A percentile compares a stretch with the other conserved stretches of the same genome.
Conservation (phyloP, 441 rosid genomes). For the Erodium texanum region DNA sequence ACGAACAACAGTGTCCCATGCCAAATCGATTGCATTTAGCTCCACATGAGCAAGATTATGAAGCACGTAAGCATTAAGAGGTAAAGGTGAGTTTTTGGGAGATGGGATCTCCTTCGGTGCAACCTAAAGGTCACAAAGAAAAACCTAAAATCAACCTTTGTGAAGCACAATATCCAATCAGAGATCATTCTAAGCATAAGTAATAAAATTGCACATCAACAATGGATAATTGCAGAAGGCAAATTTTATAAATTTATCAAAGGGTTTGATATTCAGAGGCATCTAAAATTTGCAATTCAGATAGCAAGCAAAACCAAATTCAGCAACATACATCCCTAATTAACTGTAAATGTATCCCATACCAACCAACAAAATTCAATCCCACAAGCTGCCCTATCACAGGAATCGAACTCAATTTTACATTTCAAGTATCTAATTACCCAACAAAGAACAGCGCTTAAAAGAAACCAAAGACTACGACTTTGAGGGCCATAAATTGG, state of each 20-base stretch:
- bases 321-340: not conserved
- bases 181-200: not conserved
- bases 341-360: not conserved
- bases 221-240: not conserved
- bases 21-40: constrained; percentile 92
- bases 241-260: not conserved
- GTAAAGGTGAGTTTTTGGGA: constrained; percentile 62
- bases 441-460: not conserved
- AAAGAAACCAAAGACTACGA: not conserved
- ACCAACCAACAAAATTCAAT: not conserved
- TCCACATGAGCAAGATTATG: constrained; percentile 85
- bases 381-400: not conserved
- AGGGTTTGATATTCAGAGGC: not conserved
- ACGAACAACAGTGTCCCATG: constrained; percentile 90
- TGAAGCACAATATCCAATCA: not conserved
- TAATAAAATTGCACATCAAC: not conserved
- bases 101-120: constrained; percentile 62
- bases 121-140: constrained; percentile 37
- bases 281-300: not conserved
- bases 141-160: not conserved
- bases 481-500: not conserved
- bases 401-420: not conserved
- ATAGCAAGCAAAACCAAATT: not conserved
- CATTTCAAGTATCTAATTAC: not conserved
- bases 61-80: constrained; percentile 82